Base-by-base conservation (phyloP, 1,284 basidiomycete genomes). In the Ceratobasidium sp. region DNA sequence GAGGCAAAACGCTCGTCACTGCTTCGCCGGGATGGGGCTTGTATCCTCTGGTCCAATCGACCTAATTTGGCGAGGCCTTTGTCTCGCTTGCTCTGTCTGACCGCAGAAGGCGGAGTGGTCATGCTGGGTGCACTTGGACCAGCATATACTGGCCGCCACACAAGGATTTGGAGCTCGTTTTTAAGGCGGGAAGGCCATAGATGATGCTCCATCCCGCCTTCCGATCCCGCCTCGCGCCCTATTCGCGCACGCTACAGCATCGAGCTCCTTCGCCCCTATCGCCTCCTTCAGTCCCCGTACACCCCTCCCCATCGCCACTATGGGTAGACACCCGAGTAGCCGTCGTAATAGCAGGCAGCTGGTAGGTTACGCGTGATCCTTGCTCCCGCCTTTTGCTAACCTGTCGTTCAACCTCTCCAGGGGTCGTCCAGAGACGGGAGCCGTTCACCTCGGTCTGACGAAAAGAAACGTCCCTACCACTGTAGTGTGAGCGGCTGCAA, bases 251-350 rank as follows among this genome's bases (percentile, higher is more conserved):
- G 17, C 36, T 47, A 15, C 41, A 24, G 60, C 60, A 47, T 45
- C 45, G 60, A 62, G 60, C 31, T 2, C 60, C 57, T 36, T 19
- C n/a, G 22, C 59, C 60, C 60, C 60, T 29, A 17, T 45, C 41
- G 33, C 57, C 57, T 17, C 44, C 41, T 11, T 17, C 60, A n/a
- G 4, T 29, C 54, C 1, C 41, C 59, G 14, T n/a, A 17, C 17
- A 24, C 33, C 17, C 31, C 33, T 45, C 59, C 22, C 59, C 41
- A 24, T 45, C 27, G 9, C 15, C 22, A 24, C 41, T 24, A 62
- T 62, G 60, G 60, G 60, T 24, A 62, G 60, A 62, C 60, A 24
- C 9, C 17, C 22, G 1, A 27, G 9, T 24, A 7, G 19, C 6
- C 5, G 50, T 7, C 24, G 50, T 19, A 24, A 4, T 51, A 19